These are phyloP conservation scores for Epichloe elymi DNA, from an alignment of 2,329 filamentous ascomycete species.

Conservation along the genomic window DNA sequence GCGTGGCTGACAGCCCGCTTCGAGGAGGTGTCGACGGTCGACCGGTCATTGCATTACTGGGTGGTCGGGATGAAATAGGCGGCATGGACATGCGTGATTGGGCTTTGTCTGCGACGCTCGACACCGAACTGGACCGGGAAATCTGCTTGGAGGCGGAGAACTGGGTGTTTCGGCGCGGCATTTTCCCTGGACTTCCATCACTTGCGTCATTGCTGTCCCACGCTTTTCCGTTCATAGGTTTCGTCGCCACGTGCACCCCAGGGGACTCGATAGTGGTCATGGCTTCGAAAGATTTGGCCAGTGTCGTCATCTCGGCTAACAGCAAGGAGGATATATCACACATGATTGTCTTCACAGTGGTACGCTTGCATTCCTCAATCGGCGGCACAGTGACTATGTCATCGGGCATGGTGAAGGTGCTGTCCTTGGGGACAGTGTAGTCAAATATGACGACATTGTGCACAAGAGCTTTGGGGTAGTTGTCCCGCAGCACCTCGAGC, in stretches of 20 bases:
- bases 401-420: constrained; percentile 42
- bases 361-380: constrained; percentile 52
- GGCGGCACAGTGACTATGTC: constrained; percentile 61
- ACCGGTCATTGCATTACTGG: constrained; percentile 30
- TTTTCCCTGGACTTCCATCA: constrained; percentile 22
- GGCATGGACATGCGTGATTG: constrained; percentile 73
- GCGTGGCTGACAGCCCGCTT: constrained; percentile 34
- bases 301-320: constrained; percentile 60
- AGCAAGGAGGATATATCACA: constrained; percentile 64
- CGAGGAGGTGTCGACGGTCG: constrained; percentile 39
- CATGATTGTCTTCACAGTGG: constrained; percentile 71
- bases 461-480: constrained; percentile 62
- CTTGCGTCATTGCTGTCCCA: constrained; percentile 24
- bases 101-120: constrained; percentile 41
- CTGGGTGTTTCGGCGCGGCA: constrained; percentile 42
- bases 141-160: constrained; percentile 27
- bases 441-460: constrained; percentile 76
- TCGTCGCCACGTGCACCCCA: constrained; percentile 32
- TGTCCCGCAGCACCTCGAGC: constrained; percentile 56
- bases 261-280: constrained; percentile 69
- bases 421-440: constrained; percentile 36
- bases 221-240: constrained; percentile 27
- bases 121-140: constrained; percentile 40
- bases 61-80: constrained; percentile 37
- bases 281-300: constrained; percentile 60